Base-by-base conservation (phyloP, 1,284 basidiomycete genomes). In the Ceratobasidium sp. region DNA sequence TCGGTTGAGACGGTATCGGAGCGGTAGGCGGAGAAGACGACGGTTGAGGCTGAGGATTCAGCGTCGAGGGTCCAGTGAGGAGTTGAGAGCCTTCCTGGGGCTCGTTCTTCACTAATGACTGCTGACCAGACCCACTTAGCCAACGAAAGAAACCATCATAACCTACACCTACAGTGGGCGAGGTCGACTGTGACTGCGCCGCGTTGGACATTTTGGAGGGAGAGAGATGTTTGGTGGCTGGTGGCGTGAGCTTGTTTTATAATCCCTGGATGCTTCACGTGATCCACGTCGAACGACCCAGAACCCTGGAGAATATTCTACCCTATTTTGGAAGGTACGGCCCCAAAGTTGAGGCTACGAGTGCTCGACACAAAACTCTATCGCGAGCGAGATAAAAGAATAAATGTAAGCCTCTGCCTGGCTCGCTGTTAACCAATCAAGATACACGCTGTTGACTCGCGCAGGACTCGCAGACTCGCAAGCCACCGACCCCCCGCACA, bases 181-280 rank as follows among this genome's bases (percentile, higher is more conserved):
- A 4, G 33, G 33, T 33, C 33, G 33, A 33, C 33, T 33, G 33
- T 4, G 33, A 33, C 33, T 33, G 33, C 33, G 33, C 33, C 33
- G 33, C 33, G 33, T 33, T 33, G 33, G 33, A 33, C 33, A 33
- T 33, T 33, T 33, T 33, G 33, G 33, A 33, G 33, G 33, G 33
- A 33, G 33, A 33, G 4, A 33, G 33, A 33, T 33, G 33, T 33
- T 33, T 33, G 33, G 33, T 33, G 33, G 40, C 7, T 46, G 23
- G 63, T 66, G 63, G 63, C 39, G 33, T 10, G 26, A 12, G 42
- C 40, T 66, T 20, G 4, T 13, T 61, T 28, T 61, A 61, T 61
- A 61, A 26, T 66, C 63, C 63, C 63, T 66, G 63, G 63, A 66
- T 66, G 2, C 23, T 26, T 49, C 67, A 69, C 67, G 67, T 69